Percentiles rank a stretch among this genome's conserved stretches.
Conservation (phyloP, 1,284 basidiomycete genomes). For the Xanthoconium separans region DNA sequence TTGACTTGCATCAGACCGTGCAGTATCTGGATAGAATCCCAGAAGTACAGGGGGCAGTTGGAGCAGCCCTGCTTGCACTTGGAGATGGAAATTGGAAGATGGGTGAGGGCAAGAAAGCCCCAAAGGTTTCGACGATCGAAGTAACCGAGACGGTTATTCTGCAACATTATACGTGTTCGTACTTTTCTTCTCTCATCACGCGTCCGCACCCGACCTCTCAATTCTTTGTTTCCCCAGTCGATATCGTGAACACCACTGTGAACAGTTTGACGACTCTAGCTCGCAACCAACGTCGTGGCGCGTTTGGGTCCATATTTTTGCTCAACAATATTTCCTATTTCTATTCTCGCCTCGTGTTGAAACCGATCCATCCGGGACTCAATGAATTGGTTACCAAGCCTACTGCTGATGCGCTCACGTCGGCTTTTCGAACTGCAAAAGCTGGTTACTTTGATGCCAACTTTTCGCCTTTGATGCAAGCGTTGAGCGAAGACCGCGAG, state of each 20-base stretch:
- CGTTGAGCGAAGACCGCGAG: slow-evolving; percentile 62
- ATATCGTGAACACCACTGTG: slow-evolving; percentile 63
- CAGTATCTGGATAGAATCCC: slow-evolving; percentile 68
- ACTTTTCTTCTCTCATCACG: neutral
- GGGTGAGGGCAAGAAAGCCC: slow-evolving; percentile 69
- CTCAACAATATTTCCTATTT: slow-evolving; percentile 77
- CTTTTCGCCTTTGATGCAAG: slow-evolving; percentile 71
- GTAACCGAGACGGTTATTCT: slow-evolving; percentile 59
- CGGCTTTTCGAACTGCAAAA: slow-evolving; percentile 72
- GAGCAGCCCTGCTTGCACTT: slow-evolving; percentile 60
- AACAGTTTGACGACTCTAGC: slow-evolving; percentile 60
- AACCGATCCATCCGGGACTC: slow-evolving; percentile 46
- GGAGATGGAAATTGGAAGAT: slow-evolving; percentile 88
- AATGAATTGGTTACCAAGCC: slow-evolving; percentile 55
- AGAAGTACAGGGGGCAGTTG: slow-evolving; percentile 63
- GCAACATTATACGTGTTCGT: slow-evolving; percentile 73
- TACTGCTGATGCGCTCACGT: slow-evolving; percentile 59
- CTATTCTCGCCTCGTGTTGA: slow-evolving; percentile 53
- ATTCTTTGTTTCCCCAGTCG: slow-evolving; percentile 44
- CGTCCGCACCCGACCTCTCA: neutral
- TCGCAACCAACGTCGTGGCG: slow-evolving; percentile 58
- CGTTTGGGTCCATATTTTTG: slow-evolving; percentile 71
- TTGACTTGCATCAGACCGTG: slow-evolving; percentile 47
- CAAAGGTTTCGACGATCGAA: slow-evolving; percentile 43
- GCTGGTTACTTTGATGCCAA: slow-evolving; percentile 80